Percentiles rank a stretch among this genome's conserved stretches.
Evolutionary conservation across 352 stramenopile genomes (phyloP).

Genomic region (Phytophthora hybrid): DNA sequence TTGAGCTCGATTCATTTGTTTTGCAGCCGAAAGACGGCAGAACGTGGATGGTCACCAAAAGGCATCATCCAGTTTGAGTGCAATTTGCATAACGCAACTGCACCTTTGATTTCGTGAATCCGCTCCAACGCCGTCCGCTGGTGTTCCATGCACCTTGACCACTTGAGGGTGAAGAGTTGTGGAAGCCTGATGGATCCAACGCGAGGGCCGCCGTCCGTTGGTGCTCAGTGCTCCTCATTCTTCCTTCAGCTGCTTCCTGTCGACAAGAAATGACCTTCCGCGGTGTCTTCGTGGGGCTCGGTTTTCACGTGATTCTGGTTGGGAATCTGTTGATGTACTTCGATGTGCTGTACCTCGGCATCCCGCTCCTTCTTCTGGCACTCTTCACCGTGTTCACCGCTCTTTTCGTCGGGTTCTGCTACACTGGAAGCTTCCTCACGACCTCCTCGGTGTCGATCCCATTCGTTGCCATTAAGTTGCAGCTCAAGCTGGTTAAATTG

Average conservation of each 20-base stretch:
- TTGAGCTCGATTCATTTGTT: no score
- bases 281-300: neutral
- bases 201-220: neutral
- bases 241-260: neutral
- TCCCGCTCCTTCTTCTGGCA: constrained; percentile 9
- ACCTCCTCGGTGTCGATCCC: constrained; percentile 1
- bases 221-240: constrained; percentile 1
- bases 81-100: neutral
- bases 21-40: no score
- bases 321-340: constrained; percentile 19
- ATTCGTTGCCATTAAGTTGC: constrained; percentile 22
- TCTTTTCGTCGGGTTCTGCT: constrained; percentile 11
- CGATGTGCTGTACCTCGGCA: constrained; percentile 7
- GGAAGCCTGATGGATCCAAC: neutral
- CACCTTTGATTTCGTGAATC: neutral
- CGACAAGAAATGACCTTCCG: neutral
- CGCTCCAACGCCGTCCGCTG: neutral
- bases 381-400: neutral
- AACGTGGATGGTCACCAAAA: no score
- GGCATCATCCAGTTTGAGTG: no score
- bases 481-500: constrained; percentile 6
- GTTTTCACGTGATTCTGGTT: constrained; percentile 4
- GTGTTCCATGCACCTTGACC: neutral
- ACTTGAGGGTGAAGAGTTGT: neutral
- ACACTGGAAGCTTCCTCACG: neutral